Conservation (phyloP, 805 yeast genomes). For the Candida patagonica region DNA sequence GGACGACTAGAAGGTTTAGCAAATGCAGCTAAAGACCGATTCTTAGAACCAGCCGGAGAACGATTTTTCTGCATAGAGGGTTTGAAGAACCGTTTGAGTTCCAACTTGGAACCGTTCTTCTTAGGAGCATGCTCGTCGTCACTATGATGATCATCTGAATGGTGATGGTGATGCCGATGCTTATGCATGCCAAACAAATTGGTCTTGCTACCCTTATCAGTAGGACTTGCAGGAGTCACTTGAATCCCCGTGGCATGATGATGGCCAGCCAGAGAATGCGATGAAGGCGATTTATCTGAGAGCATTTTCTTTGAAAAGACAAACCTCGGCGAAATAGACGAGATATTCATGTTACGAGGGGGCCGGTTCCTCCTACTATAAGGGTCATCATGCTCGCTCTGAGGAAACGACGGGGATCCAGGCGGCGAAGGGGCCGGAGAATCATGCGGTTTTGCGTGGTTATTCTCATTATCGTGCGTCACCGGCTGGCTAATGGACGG, state of each 20-base stretch:
- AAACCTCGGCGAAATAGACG: constrained; percentile 28
- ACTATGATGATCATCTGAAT: constrained; percentile 2
- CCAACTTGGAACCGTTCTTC: constrained; percentile 25
- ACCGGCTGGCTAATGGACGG: constrained; percentile 1
- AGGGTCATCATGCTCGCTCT: constrained; percentile 25
- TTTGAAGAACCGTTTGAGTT: constrained; percentile 38
- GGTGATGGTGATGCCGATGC: neutral
- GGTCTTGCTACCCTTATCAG: constrained; percentile 12
- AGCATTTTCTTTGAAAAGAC: constrained; percentile 19
- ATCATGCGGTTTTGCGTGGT: neutral
- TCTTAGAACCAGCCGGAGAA: constrained; percentile 4
- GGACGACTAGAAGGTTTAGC: constrained; percentile 1
- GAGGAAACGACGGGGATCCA: constrained; percentile 11
- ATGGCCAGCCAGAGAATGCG: constrained; percentile 2
- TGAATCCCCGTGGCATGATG: neutral
- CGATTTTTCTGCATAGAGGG: constrained; percentile 14
- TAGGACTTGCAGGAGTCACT: constrained; percentile 5
- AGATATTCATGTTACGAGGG: constrained; percentile 17
- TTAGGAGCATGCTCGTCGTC: neutral
- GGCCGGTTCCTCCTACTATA: constrained; percentile 26
- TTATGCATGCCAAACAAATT: neutral
- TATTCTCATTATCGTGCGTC: neutral
- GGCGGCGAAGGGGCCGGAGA: neutral
- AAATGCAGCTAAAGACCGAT: constrained; percentile 1
- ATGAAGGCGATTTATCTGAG: constrained; percentile 3